These are phyloP conservation scores for Gossypium herbaceum DNA, from an alignment of 345 rosid genomes.

Conservation along the genomic window DNA sequence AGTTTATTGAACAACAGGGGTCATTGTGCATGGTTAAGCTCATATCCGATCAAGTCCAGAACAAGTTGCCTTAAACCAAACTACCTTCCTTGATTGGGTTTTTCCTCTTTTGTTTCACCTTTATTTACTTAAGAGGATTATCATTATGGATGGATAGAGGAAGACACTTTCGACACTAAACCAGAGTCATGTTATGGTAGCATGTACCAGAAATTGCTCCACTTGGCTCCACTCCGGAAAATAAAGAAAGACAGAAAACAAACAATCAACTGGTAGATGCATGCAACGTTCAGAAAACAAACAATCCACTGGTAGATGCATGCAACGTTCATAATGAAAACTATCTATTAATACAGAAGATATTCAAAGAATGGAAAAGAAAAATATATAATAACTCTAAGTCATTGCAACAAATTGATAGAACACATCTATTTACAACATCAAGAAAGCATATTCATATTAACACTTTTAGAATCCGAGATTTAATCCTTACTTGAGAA, in stretches of 20 bases:
- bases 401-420: neutral
- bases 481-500: conserved; percentile 37
- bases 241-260: neutral
- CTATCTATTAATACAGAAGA: neutral
- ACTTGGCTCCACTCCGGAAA: neutral
- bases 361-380: neutral
- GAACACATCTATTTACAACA: neutral
- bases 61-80: too few relatives aligned
- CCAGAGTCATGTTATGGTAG: too few relatives aligned
- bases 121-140: too few relatives aligned
- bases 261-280: neutral
- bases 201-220: neutral
- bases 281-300: neutral
- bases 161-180: too few relatives aligned
- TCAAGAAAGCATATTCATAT: neutral
- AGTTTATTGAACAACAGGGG: too few relatives aligned
- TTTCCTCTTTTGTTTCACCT: too few relatives aligned
- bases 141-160: too few relatives aligned
- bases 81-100: too few relatives aligned
- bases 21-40: too few relatives aligned
- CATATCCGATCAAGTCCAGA: too few relatives aligned
- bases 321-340: neutral
- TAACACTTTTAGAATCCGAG: conserved; percentile 7
- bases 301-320: neutral
- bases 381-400: neutral